phyloP scores from a whole-genome alignment of 352 stramenopile species.

The Pythium phragmitis region DNA sequence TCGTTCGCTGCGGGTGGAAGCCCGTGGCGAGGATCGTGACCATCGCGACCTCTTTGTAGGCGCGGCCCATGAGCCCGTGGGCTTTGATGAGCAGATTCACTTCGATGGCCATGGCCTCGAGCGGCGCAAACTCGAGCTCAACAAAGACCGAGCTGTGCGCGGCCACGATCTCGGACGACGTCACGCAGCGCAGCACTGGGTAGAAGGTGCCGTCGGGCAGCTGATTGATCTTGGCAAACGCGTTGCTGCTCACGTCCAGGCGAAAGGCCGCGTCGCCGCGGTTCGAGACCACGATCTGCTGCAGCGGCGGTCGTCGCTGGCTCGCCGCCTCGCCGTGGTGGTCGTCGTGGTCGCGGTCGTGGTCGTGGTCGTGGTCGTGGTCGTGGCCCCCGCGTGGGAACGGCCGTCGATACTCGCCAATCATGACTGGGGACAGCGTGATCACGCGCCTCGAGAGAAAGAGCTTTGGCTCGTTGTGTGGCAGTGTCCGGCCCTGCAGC shows the following conservation, averaged over 20 bases:
- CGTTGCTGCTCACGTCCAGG: constrained; percentile 57
- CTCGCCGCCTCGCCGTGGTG: neutral
- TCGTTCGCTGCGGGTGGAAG: constrained; percentile 47
- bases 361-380: constrained; percentile 11
- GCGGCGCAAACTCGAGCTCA: constrained; percentile 77
- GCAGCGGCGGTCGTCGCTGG: constrained; percentile 36
- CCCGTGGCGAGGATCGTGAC: constrained; percentile 58
- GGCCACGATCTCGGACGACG: constrained; percentile 55
- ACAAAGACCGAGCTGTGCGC: constrained; percentile 60
- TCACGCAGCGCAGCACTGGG: constrained; percentile 52
- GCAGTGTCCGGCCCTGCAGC: constrained; percentile 81
- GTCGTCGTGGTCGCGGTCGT: neutral
- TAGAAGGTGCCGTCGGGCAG: constrained; percentile 28
- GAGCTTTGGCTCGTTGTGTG: constrained; percentile 54
- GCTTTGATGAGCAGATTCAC: constrained; percentile 61
- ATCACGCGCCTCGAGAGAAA: constrained; percentile 64
- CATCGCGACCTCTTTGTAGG: constrained; percentile 66
- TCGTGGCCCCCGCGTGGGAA: constrained; percentile 5
- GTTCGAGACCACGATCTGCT: constrained; percentile 82
- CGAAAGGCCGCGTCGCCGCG: constrained; percentile 64
- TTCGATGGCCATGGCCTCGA: constrained; percentile 54
- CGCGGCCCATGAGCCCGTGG: constrained; percentile 62
- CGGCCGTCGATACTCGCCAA: constrained; percentile 52
- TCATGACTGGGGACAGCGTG: constrained; percentile 66
- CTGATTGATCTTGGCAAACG: constrained; percentile 55